Percentiles rank a stretch among this genome's conserved stretches.
Conservation (phyloP, 768 basidiomycete species). For the Macrolepiota albuminosa region DNA sequence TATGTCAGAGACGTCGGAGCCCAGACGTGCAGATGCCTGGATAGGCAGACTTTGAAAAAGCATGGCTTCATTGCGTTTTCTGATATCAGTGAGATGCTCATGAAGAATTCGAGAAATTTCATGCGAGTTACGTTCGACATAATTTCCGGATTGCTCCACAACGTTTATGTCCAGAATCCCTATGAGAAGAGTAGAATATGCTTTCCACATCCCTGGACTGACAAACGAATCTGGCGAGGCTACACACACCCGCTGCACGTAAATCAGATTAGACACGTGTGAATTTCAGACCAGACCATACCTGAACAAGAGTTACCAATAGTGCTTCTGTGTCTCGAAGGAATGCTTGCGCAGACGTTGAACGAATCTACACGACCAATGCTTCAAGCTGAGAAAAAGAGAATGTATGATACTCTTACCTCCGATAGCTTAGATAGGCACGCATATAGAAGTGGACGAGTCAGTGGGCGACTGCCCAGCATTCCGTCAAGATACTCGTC, state of each 20-base stretch:
- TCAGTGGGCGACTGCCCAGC: conserved; percentile 58
- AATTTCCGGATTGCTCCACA: conserved; percentile 23
- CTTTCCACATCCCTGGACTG: conserved; percentile 64
- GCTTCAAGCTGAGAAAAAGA: background rate
- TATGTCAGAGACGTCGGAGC: conserved; percentile 53
- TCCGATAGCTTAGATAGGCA: conserved; percentile 64
- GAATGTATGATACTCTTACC: conserved; percentile 28
- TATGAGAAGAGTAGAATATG: conserved; percentile 42
- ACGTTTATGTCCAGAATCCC: conserved; percentile 43
- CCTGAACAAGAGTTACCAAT: conserved; percentile 58
- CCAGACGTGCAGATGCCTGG: conserved; percentile 53
- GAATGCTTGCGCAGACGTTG: conserved; percentile 49
- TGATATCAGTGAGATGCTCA: conserved; percentile 65
- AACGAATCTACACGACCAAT: conserved; percentile 40
- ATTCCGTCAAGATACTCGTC: conserved; percentile 80
- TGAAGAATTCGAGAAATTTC: conserved; percentile 45
- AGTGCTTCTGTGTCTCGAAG: conserved; percentile 49
- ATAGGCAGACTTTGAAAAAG: conserved; percentile 64
- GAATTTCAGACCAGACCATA: conserved; percentile 18
- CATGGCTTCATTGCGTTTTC: conserved; percentile 76
- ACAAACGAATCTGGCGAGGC: conserved; percentile 71
- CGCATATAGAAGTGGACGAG: conserved; percentile 67
- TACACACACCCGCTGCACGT: conserved; percentile 60
- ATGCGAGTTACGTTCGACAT: conserved; percentile 34
- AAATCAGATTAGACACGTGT: background rate